These are phyloP conservation scores for Neostapfia colusana DNA, from an alignment of 176 grass and related monocot genomes.

Conservation along the genomic window DNA sequence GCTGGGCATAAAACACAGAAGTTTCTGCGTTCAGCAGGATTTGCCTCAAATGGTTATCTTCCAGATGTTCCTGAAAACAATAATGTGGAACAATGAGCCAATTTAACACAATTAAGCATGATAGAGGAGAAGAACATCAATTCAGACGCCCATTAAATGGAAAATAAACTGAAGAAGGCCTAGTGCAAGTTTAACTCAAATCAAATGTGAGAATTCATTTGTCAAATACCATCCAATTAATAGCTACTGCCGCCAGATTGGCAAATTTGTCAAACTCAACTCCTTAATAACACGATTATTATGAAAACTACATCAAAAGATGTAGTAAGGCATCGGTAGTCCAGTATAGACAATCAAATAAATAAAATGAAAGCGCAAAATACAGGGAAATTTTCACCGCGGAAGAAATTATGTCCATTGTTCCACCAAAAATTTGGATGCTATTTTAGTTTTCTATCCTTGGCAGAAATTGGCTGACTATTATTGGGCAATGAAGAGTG, in stretches of 20 bases:
- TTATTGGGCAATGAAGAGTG: no score
- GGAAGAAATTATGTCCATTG: no score
- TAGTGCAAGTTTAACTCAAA: neutral
- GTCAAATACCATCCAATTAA: neutral
- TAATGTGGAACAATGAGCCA: neutral
- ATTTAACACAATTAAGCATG: neutral
- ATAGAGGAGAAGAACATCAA: neutral
- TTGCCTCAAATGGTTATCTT: conserved; percentile 77
- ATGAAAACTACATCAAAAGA: neutral
- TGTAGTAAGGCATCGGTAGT: neutral
- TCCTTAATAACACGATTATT: neutral
- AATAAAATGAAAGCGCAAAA: neutral
- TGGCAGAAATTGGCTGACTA: no score
- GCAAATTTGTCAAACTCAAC: neutral
- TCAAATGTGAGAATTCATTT: neutral
- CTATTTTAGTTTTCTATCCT: no score
- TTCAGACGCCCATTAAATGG: neutral
- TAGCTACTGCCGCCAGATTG: neutral
- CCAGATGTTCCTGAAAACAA: conserved; percentile 63
- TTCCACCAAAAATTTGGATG: no score
- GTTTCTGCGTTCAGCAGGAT: conserved; percentile 67
- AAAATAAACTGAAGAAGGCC: conserved; percentile 17
- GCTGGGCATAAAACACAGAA: conserved; percentile 42
- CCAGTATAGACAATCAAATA: neutral
- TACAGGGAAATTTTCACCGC: neutral